A percentile compares a stretch with the other conserved stretches of the same genome.
Evolutionary conservation across 164 flowering plant species (phyloP).

Genomic region (Aristolochia contorta): DNA sequence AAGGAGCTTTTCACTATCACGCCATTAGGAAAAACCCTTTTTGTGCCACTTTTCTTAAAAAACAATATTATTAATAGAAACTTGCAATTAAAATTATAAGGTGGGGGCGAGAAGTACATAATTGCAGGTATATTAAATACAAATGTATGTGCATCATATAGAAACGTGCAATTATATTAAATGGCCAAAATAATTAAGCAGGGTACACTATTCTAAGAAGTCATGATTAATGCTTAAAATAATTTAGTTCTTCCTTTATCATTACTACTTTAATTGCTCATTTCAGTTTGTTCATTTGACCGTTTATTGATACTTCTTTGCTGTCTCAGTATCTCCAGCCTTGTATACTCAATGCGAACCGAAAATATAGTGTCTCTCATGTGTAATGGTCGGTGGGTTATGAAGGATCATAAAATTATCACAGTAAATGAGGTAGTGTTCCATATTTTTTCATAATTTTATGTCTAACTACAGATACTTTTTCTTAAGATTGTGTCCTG

Average conservation of each 20-base stretch:
- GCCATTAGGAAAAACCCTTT: no score
- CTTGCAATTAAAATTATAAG: no score
- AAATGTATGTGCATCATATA: no score
- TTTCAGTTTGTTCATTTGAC: neutral
- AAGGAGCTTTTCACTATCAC: no score
- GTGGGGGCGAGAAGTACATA: no score
- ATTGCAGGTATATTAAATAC: no score
- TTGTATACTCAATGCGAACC: conserved; percentile 76
- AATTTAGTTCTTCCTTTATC: neutral
- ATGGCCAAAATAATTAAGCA: no score
- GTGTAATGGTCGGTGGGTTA: conserved; percentile 89
- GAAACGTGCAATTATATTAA: no score
- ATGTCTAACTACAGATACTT: neutral
- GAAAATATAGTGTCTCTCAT: conserved; percentile 79
- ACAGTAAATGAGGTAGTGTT: conserved; percentile 62
- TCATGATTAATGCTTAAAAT: neutral
- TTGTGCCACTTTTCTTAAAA: no score
- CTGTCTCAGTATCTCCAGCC: conserved; percentile 62
- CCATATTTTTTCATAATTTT: neutral
- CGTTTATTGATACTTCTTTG: conserved; percentile 1
- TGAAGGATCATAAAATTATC: conserved; percentile 60
- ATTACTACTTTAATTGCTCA: neutral
- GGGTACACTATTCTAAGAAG: no score
- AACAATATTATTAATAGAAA: no score
- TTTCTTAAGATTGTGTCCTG: no score